phyloP scores from a whole-genome alignment of 805 yeast genomes.

The Saccharomycopsis synnaedendra region DNA sequence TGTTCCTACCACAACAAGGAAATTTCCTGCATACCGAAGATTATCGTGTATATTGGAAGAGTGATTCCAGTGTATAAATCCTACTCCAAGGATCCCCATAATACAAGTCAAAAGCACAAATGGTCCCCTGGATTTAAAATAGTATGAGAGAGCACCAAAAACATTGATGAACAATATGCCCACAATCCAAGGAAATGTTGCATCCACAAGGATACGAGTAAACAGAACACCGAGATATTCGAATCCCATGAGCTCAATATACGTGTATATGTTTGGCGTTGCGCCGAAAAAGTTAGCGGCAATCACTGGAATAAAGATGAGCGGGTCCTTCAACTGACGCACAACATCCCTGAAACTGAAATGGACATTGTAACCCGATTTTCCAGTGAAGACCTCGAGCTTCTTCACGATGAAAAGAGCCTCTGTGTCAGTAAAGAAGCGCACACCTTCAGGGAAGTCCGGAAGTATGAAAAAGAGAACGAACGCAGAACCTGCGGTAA shows the following conservation, averaged over 20 bases:
- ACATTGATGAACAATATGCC: background rate
- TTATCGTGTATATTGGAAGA: background rate
- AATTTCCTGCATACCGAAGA: background rate
- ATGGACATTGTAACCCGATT: constrained; percentile 37
- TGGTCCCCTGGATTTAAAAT: background rate
- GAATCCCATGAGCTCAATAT: background rate
- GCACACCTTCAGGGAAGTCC: constrained; percentile 63
- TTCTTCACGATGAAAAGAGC: constrained; percentile 43
- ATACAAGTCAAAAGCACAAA: background rate
- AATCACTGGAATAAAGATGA: constrained; percentile 31
- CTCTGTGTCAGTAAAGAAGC: constrained; percentile 40
- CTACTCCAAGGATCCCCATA: background rate
- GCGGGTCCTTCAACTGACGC: constrained; percentile 44
- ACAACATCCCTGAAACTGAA: constrained; percentile 33
- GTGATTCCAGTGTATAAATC: background rate
- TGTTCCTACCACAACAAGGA: background rate
- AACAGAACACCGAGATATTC: background rate
- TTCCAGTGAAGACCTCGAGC: constrained; percentile 39
- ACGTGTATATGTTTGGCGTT: background rate
- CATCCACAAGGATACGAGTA: background rate
- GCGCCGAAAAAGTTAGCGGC: background rate
- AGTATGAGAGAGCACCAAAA: background rate
- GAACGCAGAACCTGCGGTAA: constrained; percentile 20
- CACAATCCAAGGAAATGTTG: background rate
- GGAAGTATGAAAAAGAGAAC: constrained; percentile 38